These are phyloP conservation scores for Chlamydomonas incerta DNA, from an alignment of 139 green algal genomes.

Conservation along the genomic window DNA sequence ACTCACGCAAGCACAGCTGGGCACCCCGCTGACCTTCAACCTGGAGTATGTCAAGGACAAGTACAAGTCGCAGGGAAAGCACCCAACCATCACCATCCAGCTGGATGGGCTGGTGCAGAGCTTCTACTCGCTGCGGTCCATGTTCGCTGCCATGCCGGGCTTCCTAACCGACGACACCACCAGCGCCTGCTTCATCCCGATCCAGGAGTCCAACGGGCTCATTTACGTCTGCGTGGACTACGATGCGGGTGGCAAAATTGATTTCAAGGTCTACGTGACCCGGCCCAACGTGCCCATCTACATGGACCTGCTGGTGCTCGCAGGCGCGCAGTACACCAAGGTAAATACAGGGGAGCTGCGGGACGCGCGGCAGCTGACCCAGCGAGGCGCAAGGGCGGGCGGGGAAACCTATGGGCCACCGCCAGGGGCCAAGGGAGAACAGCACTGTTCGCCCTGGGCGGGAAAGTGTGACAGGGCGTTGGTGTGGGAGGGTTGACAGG, in stretches of 20 bases:
- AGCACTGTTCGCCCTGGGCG: too few relatives aligned
- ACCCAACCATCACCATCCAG: slow-evolving; percentile 26
- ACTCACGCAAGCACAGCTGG: slow-evolving; percentile 20
- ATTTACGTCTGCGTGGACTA: slow-evolving; percentile 35
- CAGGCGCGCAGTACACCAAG: slow-evolving; percentile 31
- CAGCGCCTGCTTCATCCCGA: slow-evolving; percentile 13
- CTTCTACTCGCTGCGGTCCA: slow-evolving; percentile 35
- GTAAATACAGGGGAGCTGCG: background rate
- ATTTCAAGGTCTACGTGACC: slow-evolving; percentile 41
- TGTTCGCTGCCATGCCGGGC: slow-evolving; percentile 38
- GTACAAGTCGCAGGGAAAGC: slow-evolving; percentile 21
- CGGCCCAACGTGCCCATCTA: slow-evolving; percentile 1
- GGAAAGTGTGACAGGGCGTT: too few relatives aligned
- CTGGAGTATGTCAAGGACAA: slow-evolving; percentile 46
- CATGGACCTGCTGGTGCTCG: slow-evolving; percentile 37
- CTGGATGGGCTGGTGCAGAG: slow-evolving; percentile 29
- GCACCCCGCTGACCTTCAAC: slow-evolving; percentile 26
- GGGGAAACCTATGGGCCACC: too few relatives aligned
- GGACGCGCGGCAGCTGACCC: too few relatives aligned
- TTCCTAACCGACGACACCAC: slow-evolving; percentile 16
- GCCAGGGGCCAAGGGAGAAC: too few relatives aligned
- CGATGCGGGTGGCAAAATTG: slow-evolving; percentile 3
- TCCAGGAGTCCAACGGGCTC: slow-evolving; percentile 1
- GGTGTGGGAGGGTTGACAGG: too few relatives aligned
- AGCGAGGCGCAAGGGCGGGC: too few relatives aligned